A percentile compares a stretch with the other conserved stretches of the same genome.
phyloP scores from a whole-genome alignment of 192 early-diverging fungal species.

The Backusella liffmaniae region DNA sequence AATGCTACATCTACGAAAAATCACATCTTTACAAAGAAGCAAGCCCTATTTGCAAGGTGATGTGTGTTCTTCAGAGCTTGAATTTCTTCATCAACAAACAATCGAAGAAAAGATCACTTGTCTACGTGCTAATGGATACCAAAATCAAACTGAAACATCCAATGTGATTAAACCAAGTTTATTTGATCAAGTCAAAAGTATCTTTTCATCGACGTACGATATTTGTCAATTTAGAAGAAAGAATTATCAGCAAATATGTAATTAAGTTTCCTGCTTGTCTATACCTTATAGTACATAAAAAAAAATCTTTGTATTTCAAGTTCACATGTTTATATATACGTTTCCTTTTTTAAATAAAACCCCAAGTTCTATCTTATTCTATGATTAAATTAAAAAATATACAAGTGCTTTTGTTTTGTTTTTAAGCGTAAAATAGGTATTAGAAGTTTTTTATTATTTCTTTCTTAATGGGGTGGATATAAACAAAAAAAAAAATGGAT shows the following conservation, averaged over 20 bases:
- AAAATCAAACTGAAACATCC: neutral
- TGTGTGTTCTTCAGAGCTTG: neutral
- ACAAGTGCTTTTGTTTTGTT: too few species aligned
- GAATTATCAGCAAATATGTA: neutral
- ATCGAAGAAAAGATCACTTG: neutral
- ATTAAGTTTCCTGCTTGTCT: neutral
- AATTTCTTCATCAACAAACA: neutral
- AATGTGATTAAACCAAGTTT: neutral
- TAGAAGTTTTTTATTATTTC: conserved; percentile 9
- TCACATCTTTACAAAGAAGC: neutral
- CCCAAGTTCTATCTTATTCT: too few species aligned
- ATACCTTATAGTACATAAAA: too few species aligned
- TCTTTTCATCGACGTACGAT: neutral
- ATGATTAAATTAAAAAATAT: too few species aligned
- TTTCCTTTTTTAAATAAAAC: too few species aligned
- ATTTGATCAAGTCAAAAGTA: neutral
- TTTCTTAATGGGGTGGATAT: too few species aligned
- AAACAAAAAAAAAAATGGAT: too few species aligned
- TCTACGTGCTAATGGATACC: neutral
- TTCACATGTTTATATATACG: too few species aligned
- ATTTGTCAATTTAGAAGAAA: neutral
- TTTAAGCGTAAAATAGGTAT: neutral
- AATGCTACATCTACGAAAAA: neutral
- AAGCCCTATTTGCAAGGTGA: neutral
- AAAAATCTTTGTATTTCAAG: too few species aligned